phyloP scores from a whole-genome alignment of 257 asterid genomes.

The Paulownia fortunei region DNA sequence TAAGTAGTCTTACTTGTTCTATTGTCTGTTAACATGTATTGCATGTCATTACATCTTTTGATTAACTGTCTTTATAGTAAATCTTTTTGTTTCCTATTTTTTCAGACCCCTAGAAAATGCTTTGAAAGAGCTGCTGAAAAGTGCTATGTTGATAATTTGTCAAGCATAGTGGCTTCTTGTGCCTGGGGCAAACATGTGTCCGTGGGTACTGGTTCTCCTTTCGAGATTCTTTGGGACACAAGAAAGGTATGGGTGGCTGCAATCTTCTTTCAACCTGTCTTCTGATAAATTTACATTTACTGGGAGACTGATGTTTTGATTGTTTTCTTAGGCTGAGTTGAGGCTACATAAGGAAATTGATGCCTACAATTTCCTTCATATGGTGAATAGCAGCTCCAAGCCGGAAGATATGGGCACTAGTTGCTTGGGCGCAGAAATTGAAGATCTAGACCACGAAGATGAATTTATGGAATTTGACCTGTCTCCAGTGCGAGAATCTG shows the following conservation, averaged over 20 bases:
- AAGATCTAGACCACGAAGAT: slow-evolving; percentile 66
- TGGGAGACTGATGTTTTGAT: slow-evolving; percentile 19
- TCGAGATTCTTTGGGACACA: slow-evolving; percentile 88
- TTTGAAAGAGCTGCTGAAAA: slow-evolving; percentile 98
- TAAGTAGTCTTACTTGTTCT: slow-evolving; percentile 46
- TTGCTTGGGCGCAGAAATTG: slow-evolving; percentile 87
- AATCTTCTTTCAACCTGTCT: slow-evolving; percentile 25
- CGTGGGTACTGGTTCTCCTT: slow-evolving; percentile 95
- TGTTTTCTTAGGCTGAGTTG: slow-evolving; percentile 62
- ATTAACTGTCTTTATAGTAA: slow-evolving; percentile 26
- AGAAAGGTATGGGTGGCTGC: slow-evolving; percentile 58
- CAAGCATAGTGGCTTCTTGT: slow-evolving; percentile 95
- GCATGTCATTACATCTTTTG: slow-evolving; percentile 2
- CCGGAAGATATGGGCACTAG: slow-evolving; percentile 57
- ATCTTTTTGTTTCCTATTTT: slow-evolving; percentile 16
- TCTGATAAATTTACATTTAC: slow-evolving; percentile 17
- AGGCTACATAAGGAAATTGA: slow-evolving; percentile 60
- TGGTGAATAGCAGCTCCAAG: slow-evolving; percentile 65
- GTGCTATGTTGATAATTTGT: slow-evolving; percentile 79
- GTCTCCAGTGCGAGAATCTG: slow-evolving; percentile 81
- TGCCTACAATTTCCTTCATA: slow-evolving; percentile 82
- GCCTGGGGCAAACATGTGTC: slow-evolving; percentile 97
- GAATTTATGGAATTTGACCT: slow-evolving; percentile 55
- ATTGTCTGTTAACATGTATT: slow-evolving; percentile 11
- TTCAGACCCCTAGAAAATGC: slow-evolving; percentile 91